These are phyloP conservation scores for Aspergillus carbonarius DNA, from an alignment of 2,329 filamentous ascomycete species.

Conservation along the genomic window DNA sequence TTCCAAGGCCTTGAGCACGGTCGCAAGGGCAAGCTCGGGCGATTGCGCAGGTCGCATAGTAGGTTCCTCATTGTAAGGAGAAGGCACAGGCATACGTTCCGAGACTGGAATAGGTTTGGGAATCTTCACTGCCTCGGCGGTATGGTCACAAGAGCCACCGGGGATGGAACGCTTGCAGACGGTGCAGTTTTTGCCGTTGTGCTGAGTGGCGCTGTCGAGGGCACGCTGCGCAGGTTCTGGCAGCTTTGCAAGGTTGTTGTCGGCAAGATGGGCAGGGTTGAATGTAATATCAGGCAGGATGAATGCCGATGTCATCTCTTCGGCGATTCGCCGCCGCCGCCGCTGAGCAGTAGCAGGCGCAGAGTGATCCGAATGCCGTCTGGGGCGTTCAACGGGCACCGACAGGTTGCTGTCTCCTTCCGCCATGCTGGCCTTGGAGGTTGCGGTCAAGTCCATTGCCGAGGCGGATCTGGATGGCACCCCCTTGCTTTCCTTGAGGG, in stretches of 20 bases:
- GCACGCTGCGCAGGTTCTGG: slow-evolving; percentile 43
- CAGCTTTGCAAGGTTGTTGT: slow-evolving; percentile 32
- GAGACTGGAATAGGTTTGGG: slow-evolving; percentile 54
- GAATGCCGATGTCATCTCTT: slow-evolving; percentile 64
- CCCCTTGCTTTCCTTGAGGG: slow-evolving; percentile 51
- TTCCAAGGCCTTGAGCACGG: slow-evolving; percentile 77
- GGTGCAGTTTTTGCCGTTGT: slow-evolving; percentile 56
- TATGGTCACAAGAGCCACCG: slow-evolving; percentile 36
- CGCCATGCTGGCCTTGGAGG: slow-evolving; percentile 26
- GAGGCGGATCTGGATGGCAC: slow-evolving; percentile 34
- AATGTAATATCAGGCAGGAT: slow-evolving; percentile 65
- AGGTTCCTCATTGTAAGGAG: slow-evolving; percentile 54
- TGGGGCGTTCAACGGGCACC: slow-evolving; percentile 31
- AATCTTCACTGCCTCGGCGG: slow-evolving; percentile 40
- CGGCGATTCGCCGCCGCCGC: slow-evolving; percentile 49
- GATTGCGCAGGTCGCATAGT: slow-evolving; percentile 64
- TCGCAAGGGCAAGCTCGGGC: slow-evolving; percentile 70
- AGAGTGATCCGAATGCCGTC: slow-evolving; percentile 47
- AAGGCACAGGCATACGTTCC: slow-evolving; percentile 45
- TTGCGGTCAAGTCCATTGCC: slow-evolving; percentile 35
- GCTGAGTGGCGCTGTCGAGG: slow-evolving; percentile 45
- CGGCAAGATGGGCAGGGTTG: slow-evolving; percentile 30
- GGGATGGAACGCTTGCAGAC: slow-evolving; percentile 51
- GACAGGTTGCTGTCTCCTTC: slow-evolving; percentile 32
- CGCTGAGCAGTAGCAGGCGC: slow-evolving; percentile 51